phyloP scores from a whole-genome alignment of 805 yeast genomes.

The Zygosaccharomyces rouxii region DNA sequence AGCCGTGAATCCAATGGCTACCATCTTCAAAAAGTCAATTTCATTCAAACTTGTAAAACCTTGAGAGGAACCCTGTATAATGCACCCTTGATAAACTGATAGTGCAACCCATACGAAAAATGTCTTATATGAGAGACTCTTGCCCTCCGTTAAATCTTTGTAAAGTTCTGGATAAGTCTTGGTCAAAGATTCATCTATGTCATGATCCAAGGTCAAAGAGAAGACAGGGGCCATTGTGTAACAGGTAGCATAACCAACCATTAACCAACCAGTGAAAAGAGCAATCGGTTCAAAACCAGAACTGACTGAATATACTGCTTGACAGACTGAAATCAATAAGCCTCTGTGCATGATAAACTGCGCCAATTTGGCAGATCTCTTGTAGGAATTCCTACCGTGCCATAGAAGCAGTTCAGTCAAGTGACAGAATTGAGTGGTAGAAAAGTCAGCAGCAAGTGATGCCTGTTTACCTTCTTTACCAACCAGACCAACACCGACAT shows the following conservation, averaged over 20 bases:
- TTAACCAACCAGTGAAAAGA: conserved; percentile 89
- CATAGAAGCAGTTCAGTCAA: conserved; percentile 81
- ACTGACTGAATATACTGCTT: conserved; percentile 84
- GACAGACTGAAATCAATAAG: conserved; percentile 86
- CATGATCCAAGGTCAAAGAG: conserved; percentile 84
- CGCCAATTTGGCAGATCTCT: conserved; percentile 89
- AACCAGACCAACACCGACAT: conserved; percentile 97
- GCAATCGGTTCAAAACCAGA: conserved; percentile 92
- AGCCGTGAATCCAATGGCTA: conserved; percentile 78
- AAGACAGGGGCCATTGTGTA: conserved; percentile 99
- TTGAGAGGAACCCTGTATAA: conserved; percentile 82
- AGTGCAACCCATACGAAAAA: conserved; percentile 89
- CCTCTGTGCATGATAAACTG: conserved; percentile 98
- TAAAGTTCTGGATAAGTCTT: conserved; percentile 91
- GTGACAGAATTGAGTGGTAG: conserved; percentile 86
- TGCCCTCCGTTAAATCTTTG: conserved; percentile 85
- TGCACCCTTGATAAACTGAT: conserved; percentile 85
- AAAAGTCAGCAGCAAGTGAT: conserved; percentile 93
- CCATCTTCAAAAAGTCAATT: conserved; percentile 63
- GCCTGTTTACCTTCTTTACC: conserved; percentile 99
- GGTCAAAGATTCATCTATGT: conserved; percentile 84
- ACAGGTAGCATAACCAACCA: conserved; percentile 97
- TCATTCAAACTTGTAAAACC: conserved; percentile 57
- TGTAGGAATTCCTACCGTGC: conserved; percentile 98
- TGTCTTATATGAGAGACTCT: conserved; percentile 77